Evolutionary conservation across 2,329 filamentous ascomycete genomes (phyloP), one percentile per base, ranked within the genome.

Genomic region (Fonsecaea monophora): DNA sequence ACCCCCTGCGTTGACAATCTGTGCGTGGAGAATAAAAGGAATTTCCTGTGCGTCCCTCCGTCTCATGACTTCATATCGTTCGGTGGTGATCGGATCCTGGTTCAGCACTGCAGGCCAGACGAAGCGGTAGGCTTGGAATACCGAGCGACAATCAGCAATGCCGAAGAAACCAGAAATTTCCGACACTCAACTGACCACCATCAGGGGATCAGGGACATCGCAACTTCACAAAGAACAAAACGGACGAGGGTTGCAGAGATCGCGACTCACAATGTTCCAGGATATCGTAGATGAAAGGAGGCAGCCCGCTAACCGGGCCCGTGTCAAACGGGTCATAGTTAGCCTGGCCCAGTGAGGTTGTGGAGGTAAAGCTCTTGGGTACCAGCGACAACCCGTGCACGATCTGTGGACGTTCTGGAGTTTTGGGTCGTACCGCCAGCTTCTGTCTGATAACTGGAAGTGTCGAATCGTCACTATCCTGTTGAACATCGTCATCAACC

Each of bases 281-380:
- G 1, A 56, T 48, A 21, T 54, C 50, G 40, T 62, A 42, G 21
- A 62, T 62, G 38, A 56, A 55, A 35, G 42, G 30, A 42, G 60
- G 60, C 21, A 62, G 37, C 15, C 53, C 60, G 7, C 34, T 15
- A 5, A 56, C 25, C 9, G 50, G 30, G 35, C 35, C 48, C 21
- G 35, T 62, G 53, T 62, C 50, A 21, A 62, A 62, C 10, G 60
- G 60, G n/a, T 62, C 60, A 34, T 25, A 18, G 21, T 40, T 45
- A 25, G 50, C 60, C 53, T 56, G 60, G 7, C 50, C 53, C 5
- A 62, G 12, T 4, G 21, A 25, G 32, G 8, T 13, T 5, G 34
- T 25, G 2, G 59, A 15, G 25, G 48, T 32, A 34, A 61, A 21
- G 6, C 32, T 18, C 2, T 7, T 37, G 8, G 58, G 13, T 9